Evolutionary conservation across 192 early-diverging fungal genomes (phyloP), one percentile per base, ranked within the genome.

Genomic region (Coemansia sp.): DNA sequence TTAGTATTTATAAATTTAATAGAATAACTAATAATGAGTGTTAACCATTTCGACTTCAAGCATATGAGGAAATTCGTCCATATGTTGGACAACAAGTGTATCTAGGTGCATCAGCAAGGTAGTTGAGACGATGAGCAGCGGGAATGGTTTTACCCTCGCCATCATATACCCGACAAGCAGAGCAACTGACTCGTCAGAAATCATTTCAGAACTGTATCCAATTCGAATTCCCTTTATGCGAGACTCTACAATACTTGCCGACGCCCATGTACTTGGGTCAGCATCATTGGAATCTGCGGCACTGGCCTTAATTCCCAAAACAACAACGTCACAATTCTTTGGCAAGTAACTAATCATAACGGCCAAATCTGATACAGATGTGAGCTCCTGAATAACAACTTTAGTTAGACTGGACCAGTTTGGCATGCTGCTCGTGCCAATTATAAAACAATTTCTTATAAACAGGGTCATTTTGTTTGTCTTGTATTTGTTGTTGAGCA

Each of bases 51-150:
- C 17, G 27, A 55, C 25, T 19, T 25, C 53, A 8, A 55, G 53
- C 17, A 55, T n/a, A 55, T 29, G n/a, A 29, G 53, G 53, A 55
- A 29, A 29, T 4, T 24, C 6, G n/a, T 24, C 53, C 53, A 55
- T 55, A 17, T 55, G 2, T 11, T 55, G n/a, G 14, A 55, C 53
- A 6, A 29, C 53, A 55, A 55, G 29, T 2, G 24, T 25, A 17
- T 55, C 53, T 8, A 55, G 23, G 27, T 29, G 53, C 23, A 25
- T 55, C 25, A 55, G 27, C 10, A 55, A 29, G 25, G 53, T 8
- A 2, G 53, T 15, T 15, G 53, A 25, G 15, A 55, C 53, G n/a
- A 55, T 15, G 5, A 55, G 22, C 25, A 29, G 15, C 4, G 53
- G 53, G 4, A 55, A 15, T 27, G 24, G n/a, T 6, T 8, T 55